A percentile compares a stretch with the other conserved stretches of the same genome.
These are phyloP conservation scores for Alloascoidea africana DNA, from an alignment of 805 yeast species.

Conservation along the genomic window DNA sequence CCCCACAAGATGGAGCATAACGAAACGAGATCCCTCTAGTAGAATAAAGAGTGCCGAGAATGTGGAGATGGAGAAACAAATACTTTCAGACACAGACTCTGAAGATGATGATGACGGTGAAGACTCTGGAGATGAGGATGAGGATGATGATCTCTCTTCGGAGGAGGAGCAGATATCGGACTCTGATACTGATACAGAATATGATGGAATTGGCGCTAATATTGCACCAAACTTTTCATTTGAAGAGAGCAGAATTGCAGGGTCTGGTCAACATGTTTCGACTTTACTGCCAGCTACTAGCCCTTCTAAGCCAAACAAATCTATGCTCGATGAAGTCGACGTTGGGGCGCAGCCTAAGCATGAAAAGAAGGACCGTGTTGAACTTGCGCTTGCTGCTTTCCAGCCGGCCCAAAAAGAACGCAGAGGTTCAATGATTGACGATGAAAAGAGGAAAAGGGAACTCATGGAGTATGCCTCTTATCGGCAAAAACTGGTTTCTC, in stretches of 20 bases:
- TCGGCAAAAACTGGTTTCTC: conserved; percentile 44
- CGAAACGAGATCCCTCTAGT: conserved; percentile 2
- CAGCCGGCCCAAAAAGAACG: conserved; percentile 5
- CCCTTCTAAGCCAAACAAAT: conserved; percentile 18
- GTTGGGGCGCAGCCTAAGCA: conserved; percentile 5
- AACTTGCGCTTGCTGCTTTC: conserved; percentile 11
- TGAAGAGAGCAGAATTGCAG: conserved; percentile 14
- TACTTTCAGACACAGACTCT: conserved; percentile 5
- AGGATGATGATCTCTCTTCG: conserved; percentile 18
- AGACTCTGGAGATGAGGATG: conserved; percentile 38
- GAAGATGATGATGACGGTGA: conserved; percentile 30
- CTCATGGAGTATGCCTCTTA: conserved; percentile 44
- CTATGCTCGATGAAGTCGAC: conserved; percentile 6
- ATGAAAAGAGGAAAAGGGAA: conserved; percentile 11
- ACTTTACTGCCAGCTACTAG: conserved; percentile 3
- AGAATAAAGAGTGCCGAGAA: conserved; percentile 3
- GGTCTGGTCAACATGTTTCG: conserved; percentile 6
- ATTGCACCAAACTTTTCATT: conserved; percentile 36
- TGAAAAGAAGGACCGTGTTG: conserved; percentile 9
- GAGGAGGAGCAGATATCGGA: conserved; percentile 20
- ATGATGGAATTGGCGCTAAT: conserved; percentile 17
- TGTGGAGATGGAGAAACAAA: conserved; percentile 3
- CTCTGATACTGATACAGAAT: conserved; percentile 12
- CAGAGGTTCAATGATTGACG: conserved; percentile 7
- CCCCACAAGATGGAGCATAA: conserved; percentile 4